phyloP scores from a whole-genome alignment of 2,329 filamentous ascomycete genomes.

The Hypoxylon sp. region DNA sequence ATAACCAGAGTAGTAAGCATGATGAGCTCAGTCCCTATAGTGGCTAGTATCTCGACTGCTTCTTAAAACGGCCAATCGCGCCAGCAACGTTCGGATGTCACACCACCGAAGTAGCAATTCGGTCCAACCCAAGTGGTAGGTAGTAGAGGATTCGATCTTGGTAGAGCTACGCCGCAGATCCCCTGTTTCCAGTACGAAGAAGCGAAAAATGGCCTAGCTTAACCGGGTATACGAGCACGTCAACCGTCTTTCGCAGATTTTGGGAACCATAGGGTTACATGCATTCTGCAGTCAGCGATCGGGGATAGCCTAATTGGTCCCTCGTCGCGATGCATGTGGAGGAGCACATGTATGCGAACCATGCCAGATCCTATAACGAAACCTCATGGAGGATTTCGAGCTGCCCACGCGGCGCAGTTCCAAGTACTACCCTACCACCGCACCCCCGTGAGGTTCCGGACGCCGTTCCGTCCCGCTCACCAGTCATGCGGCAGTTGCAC shows the following conservation, averaged over 20 bases:
- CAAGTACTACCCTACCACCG: constrained; percentile 1
- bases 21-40: neutral
- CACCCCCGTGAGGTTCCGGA: neutral
- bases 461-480: neutral
- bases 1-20: neutral
- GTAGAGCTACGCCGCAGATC: neutral
- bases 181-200: too few species aligned
- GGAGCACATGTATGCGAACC: neutral
- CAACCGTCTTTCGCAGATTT: neutral
- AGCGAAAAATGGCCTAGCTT: too few species aligned
- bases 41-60: too few species aligned
- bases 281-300: neutral
- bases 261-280: constrained; percentile 2
- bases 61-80: too few species aligned
- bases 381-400: neutral
- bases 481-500: neutral
- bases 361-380: neutral
- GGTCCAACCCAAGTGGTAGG: neutral
- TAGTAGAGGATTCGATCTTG: neutral
- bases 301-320: constrained; percentile 7
- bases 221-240: neutral
- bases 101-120: neutral
- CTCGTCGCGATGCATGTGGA: neutral
- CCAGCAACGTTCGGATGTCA: neutral
- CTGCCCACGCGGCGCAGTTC: constrained; percentile 2